Evolutionary conservation across 352 stramenopile species (phyloP), one percentile per base, ranked within the genome.

Genomic region (Blastocystis sp.): DNA sequence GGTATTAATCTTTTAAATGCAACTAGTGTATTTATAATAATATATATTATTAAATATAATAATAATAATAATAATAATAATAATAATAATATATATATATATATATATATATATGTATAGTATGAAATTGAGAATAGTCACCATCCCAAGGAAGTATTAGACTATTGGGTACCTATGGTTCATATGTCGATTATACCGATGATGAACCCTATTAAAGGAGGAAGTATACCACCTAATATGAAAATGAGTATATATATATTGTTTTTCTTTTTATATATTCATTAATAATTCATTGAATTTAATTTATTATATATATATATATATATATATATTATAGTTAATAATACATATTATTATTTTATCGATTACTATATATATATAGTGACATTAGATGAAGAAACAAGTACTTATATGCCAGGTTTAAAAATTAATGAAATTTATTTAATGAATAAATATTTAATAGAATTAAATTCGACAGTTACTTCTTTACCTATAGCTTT

Each of bases 381-480:
- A 24, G 68, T 80, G 23, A 75, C 82, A 65, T 64, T 69, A 19
- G 65, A 74, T 13, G 57, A 81, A 6, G 73, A 77, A 52, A 73
- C 84, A 34, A 79, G 70, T 35, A 76, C 72, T n/a, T 84, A 80
- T 64, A 78, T 77, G 6, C 77, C 80, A 23, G 76, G 72, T 16
- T 71, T 70, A 23, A 77, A 81, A 57, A 70, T 78, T 42, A 67
- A 75, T 28, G 80, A 82, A 69, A 82, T 80, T 52, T 74, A 76
- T 40, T 82, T 84, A 32, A 57, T 88, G 54, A 64, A 81, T 31
- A 68, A 58, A 27, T 74, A 84, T 35, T 55, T 93, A 19, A 55
- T 84, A 28, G 65, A 77, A 7, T 73, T 95, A 52, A 94, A 94
- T 72, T 72, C 68, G n/a, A 83, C 79, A 9, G 27, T 87, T 10